These are phyloP conservation scores for Aspergillus latus DNA, from an alignment of 2,329 filamentous ascomycete species.

Conservation along the genomic window DNA sequence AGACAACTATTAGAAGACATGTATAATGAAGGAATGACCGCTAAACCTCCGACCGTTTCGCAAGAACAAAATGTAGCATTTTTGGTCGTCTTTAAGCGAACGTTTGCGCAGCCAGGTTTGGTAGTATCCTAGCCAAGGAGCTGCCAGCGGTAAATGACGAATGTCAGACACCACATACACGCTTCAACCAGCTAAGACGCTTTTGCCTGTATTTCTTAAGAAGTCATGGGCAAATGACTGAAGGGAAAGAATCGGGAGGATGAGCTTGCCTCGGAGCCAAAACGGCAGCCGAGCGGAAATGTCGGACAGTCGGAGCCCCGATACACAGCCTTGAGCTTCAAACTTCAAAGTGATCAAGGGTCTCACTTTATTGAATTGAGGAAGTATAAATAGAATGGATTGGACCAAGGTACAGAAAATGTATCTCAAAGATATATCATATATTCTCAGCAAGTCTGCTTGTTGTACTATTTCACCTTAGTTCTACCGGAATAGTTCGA, in stretches of 20 bases:
- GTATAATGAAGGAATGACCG: too few species aligned
- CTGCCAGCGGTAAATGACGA: not conserved
- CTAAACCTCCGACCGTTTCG: too few species aligned
- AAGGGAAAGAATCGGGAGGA: slow-evolving; percentile 1
- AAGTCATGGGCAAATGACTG: not conserved
- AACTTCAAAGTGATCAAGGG: not conserved
- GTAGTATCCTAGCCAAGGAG: too few species aligned
- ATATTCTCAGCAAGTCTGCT: not conserved
- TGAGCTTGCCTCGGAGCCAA: not conserved
- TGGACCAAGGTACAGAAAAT: not conserved
- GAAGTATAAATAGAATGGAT: slow-evolving; percentile 9
- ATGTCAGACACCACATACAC: not conserved
- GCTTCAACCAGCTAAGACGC: not conserved
- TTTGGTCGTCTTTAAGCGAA: too few species aligned
- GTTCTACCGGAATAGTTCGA: not conserved
- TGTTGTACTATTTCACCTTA: not conserved
- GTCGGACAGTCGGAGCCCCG: not conserved
- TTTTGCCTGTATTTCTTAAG: not conserved
- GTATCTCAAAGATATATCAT: not conserved
- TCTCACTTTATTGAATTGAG: not conserved
- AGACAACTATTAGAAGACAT: not conserved
- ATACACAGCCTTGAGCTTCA: not conserved
- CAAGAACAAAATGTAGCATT: too few species aligned
- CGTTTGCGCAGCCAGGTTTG: too few species aligned
- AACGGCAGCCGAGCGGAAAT: slow-evolving; percentile 3